Percentiles rank a stretch among this genome's conserved stretches.
phyloP scores from a whole-genome alignment of 306 rosid species.

The Psophocarpus tetragonolobus region DNA sequence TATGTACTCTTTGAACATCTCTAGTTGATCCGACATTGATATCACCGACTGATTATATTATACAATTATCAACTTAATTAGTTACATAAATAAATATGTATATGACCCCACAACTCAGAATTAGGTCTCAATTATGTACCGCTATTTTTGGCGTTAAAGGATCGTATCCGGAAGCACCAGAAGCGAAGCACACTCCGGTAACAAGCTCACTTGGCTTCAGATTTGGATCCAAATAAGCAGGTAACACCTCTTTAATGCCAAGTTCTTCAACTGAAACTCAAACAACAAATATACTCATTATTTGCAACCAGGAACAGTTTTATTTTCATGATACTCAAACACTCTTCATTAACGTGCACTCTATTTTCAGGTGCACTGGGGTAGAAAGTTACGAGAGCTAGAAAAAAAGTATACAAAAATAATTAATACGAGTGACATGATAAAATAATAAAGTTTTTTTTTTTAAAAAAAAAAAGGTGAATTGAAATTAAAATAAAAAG shows the following conservation, averaged over 20 bases:
- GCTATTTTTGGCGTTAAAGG: conserved; percentile 63
- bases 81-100: background rate
- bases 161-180: conserved; percentile 87
- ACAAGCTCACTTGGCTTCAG: conserved; percentile 52
- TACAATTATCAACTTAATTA: background rate
- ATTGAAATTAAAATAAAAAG: no score
- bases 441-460: no score
- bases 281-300: background rate
- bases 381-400: background rate
- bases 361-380: background rate
- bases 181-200: conserved; percentile 82
- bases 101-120: no score
- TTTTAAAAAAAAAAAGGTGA: no score
- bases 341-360: background rate
- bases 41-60: conserved; percentile 48
- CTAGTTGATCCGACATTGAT: conserved; percentile 47
- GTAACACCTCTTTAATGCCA: conserved; percentile 65
- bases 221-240: conserved; percentile 68
- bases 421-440: no score
- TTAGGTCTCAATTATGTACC: conserved; percentile 37
- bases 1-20: conserved; percentile 67
- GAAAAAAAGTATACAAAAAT: no score
- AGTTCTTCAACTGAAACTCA: conserved; percentile 55
- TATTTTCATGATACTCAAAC: background rate
- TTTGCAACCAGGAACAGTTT: background rate